Evolutionary conservation across 345 rosid species (phyloP).

Genomic region (Acer yangbiense): DNA sequence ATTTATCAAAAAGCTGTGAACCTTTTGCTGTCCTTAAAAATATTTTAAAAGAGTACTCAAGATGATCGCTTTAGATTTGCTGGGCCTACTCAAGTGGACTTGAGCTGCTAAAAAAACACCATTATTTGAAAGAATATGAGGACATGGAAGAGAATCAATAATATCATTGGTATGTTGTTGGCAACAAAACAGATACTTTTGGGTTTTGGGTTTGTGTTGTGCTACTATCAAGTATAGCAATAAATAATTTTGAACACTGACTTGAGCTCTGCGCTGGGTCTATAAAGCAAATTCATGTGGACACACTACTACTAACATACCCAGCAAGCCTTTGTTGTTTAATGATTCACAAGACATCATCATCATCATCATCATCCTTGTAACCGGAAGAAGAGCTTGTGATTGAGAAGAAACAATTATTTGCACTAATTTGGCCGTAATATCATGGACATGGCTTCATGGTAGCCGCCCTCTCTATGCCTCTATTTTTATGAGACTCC

Average conservation of each 20-base stretch:
- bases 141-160: too few relatives aligned
- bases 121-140: too few relatives aligned
- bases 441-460: not conserved
- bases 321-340: not conserved
- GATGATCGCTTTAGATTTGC: not conserved
- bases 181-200: too few relatives aligned
- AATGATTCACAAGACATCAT: too few relatives aligned
- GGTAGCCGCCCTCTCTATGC: not conserved
- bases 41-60: not conserved
- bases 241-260: not conserved
- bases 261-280: not conserved
- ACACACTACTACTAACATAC: not conserved
- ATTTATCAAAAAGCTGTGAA: not conserved
- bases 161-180: too few relatives aligned
- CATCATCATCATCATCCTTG: not conserved
- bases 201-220: too few relatives aligned
- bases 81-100: not conserved
- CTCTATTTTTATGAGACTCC: not conserved
- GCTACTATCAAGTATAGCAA: too few relatives aligned
- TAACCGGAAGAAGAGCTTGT: not conserved
- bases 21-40: not conserved
- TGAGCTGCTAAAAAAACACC: too few relatives aligned
- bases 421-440: slow-evolving; percentile 1
- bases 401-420: too few relatives aligned
- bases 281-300: not conserved